Evolutionary conservation across 1,284 basidiomycete genomes (phyloP).

Genomic region (Sporisorium scitamineum): DNA sequence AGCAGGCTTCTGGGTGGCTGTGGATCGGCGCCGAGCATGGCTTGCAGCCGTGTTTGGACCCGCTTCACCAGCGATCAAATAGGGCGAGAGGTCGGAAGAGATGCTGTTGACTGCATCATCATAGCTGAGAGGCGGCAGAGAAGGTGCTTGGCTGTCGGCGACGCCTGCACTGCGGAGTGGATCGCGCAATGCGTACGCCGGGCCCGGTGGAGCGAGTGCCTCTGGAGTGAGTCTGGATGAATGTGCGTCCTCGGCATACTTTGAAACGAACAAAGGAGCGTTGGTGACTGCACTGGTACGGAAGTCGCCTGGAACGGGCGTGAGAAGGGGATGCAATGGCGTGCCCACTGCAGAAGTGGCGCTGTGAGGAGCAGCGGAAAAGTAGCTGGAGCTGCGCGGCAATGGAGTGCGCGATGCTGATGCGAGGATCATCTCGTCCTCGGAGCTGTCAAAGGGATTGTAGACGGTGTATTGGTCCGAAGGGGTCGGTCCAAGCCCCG

Average conservation of each 20-base stretch:
- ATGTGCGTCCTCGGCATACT: conserved; percentile 31
- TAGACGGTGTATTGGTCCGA: conserved; percentile 34
- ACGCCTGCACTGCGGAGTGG: not conserved
- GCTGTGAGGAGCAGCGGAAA: conserved; percentile 32
- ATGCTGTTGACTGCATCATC: conserved; percentile 1
- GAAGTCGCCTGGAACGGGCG: conserved; percentile 40
- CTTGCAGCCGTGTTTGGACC: not conserved
- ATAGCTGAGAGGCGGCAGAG: conserved; percentile 16
- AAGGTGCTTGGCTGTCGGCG: conserved; percentile 4
- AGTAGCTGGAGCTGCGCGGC: conserved; percentile 45
- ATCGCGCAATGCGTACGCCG: conserved; percentile 2
- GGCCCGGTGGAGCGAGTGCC: not conserved
- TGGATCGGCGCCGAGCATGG: conserved; percentile 28
- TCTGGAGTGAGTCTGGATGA: conserved; percentile 21
- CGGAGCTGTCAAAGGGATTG: conserved; percentile 45
- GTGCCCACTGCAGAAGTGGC: conserved; percentile 16
- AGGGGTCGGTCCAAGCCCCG: conserved; percentile 25
- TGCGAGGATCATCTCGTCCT: conserved; percentile 27
- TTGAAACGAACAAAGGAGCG: conserved; percentile 57
- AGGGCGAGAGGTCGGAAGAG: conserved; percentile 24
- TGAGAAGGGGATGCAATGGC: conserved; percentile 29
- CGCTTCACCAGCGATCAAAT: not conserved
- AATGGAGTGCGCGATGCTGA: conserved; percentile 32
- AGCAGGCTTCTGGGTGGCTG: conserved; percentile 27
- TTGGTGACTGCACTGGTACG: conserved; percentile 58